Percentiles rank a stretch among this genome's conserved stretches.
Conservation (phyloP, 768 basidiomycete species). For the Rubroboletus satanas region DNA sequence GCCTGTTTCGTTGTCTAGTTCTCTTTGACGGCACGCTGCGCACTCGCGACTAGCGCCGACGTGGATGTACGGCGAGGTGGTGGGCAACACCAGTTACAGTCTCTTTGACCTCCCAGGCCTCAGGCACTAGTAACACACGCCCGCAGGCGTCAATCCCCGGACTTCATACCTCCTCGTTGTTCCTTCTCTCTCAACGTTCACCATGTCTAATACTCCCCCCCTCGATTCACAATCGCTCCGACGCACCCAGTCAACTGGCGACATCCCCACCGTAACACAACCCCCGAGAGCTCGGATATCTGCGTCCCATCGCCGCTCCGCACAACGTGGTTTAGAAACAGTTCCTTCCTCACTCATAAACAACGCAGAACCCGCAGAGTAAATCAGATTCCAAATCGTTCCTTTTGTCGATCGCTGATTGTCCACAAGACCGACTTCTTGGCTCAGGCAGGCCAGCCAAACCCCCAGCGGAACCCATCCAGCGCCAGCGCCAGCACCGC, state of each 20-base stretch:
- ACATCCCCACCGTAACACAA: conserved; percentile 26
- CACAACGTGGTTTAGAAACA: conserved; percentile 22
- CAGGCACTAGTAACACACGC: conserved; percentile 18
- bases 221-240: conserved; percentile 33
- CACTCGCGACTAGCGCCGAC: conserved; percentile 15
- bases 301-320: conserved; percentile 26
- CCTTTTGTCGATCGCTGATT: conserved; percentile 17
- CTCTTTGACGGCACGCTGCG: conserved; percentile 7
- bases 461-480: conserved; percentile 12
- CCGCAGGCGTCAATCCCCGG: conserved; percentile 30
- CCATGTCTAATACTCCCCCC: conserved; percentile 26
- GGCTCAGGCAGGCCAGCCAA: conserved; percentile 25
- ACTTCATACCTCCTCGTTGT: conserved; percentile 10
- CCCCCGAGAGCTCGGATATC: conserved; percentile 29
- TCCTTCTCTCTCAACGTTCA: conserved; percentile 19
- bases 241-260: conserved; percentile 34
- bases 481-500: not conserved
- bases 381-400: conserved; percentile 8
- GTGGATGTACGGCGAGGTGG: conserved; percentile 17
- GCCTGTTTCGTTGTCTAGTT: not conserved
- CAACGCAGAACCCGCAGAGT: conserved; percentile 16
- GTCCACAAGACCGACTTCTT: conserved; percentile 19
- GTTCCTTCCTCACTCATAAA: conserved; percentile 17
- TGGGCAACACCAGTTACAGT: conserved; percentile 7
- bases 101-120: conserved; percentile 11